Evolutionary conservation across 2,329 filamentous ascomycete species (phyloP), one percentile per base, ranked within the genome.

Genomic region (Botrytis sinoallii): DNA sequence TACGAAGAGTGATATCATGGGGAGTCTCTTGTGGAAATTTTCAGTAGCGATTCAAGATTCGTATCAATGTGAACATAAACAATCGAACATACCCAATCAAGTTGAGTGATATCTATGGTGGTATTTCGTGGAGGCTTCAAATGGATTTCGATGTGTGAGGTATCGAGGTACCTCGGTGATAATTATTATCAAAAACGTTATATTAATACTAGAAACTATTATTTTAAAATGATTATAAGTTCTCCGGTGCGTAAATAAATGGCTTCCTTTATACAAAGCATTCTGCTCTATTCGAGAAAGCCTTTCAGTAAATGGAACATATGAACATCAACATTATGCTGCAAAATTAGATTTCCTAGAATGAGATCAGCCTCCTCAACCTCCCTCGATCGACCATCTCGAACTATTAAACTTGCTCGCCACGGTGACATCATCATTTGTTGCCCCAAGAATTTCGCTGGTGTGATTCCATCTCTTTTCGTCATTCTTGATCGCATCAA

Each of bases 21-120:
- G 44, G 20, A 4, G 42, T 1, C 42, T 20, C 0, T 44, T 44
- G 0, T 44, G 1, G 0, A 1, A 44, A 20, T 44, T 8, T 8
- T 1, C 42, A 44, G 3, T 8, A 20, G 18, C 18, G 3, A 0
- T 0, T 20, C 16, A 44, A 20, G 18, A 44, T 44, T 44, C 6
- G 6, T 20, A 44, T 44, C 1, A 20, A 44, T 44, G 18, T 7
- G 16, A 20, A 44, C 18, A 44, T 8, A 1, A 2, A 20, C 20
- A 32, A 32, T 32, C 38, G 9, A 40, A 40, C 10, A 14, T 14
- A 14, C 12, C 14, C 16, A 20, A 20, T 10, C 1, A 48, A 25
- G 20, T 48, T 16, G 2, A 10, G 20, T 25, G 20, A 48, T 10
- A 4, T 2, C 4, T 25, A 48, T 48, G 20, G 46, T 48, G 20